Conservation (phyloP, 208 protist genomes). For the Endotrypanum monterogeii region DNA sequence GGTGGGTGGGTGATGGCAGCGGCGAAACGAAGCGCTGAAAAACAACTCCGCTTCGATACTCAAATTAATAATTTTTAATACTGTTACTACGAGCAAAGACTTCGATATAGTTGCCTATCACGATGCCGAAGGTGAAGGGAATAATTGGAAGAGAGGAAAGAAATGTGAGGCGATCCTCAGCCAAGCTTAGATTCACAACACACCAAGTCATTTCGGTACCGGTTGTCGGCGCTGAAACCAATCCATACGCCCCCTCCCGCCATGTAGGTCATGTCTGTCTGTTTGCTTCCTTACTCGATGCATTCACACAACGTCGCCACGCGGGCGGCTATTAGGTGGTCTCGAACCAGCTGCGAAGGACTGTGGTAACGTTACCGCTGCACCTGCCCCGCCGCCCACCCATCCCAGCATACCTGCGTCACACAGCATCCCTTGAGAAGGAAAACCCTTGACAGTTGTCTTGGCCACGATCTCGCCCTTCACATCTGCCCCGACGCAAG, state of each 20-base stretch:
- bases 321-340: constrained; percentile 46
- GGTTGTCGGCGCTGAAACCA: not conserved
- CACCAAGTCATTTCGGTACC: not conserved
- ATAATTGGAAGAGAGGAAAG: not conserved
- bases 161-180: not conserved
- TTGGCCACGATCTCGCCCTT: constrained; percentile 62
- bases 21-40: not conserved
- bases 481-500: constrained; percentile 63
- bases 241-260: not conserved
- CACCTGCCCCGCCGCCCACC: constrained; percentile 65
- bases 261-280: not conserved
- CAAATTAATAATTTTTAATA: not conserved
- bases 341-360: constrained; percentile 34
- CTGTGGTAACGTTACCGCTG: constrained; percentile 57
- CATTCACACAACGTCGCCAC: constrained; percentile 33
- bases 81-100: not conserved
- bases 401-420: constrained; percentile 83
- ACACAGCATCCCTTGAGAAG: constrained; percentile 79
- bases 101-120: not conserved
- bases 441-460: constrained; percentile 68
- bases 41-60: not conserved
- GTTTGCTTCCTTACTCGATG: not conserved
- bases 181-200: not conserved
- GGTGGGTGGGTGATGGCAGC: not conserved
- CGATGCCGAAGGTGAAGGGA: too few species aligned